Percentiles rank a stretch among this genome's conserved stretches.
phyloP scores from a whole-genome alignment of 805 yeast species.

The Saturnispora quitensis region DNA sequence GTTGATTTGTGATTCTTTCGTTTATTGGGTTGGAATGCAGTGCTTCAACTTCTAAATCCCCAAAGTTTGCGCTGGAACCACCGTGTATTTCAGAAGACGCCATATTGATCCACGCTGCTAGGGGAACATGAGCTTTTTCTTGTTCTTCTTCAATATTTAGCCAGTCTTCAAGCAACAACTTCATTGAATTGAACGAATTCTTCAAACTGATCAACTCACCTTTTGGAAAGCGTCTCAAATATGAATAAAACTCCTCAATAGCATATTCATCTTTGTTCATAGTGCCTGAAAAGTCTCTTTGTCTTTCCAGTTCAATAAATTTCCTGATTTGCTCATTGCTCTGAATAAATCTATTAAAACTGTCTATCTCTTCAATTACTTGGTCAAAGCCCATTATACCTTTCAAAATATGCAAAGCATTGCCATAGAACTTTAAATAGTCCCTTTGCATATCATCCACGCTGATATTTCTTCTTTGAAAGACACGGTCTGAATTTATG shows the following conservation, averaged over 20 bases:
- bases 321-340: conserved; percentile 3
- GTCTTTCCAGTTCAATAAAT: conserved; percentile 6
- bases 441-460: background rate
- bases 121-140: background rate
- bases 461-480: background rate
- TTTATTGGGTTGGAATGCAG: background rate
- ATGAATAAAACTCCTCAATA: conserved; percentile 13
- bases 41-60: background rate
- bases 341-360: background rate
- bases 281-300: background rate
- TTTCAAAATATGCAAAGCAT: conserved; percentile 1
- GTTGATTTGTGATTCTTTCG: background rate
- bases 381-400: conserved; percentile 2
- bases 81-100: background rate
- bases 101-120: conserved; percentile 7
- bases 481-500: background rate
- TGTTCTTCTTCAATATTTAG: conserved; percentile 2
- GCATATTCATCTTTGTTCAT: conserved; percentile 3
- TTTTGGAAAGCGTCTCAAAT: conserved; percentile 8
- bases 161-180: conserved; percentile 7
- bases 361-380: background rate
- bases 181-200: background rate
- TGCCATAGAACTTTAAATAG: conserved; percentile 2
- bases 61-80: background rate
- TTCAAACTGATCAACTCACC: conserved; percentile 8